Evolutionary conservation across 805 yeast species (phyloP), one percentile per base, ranked within the genome.

Genomic region (Yarrowia sp.): DNA sequence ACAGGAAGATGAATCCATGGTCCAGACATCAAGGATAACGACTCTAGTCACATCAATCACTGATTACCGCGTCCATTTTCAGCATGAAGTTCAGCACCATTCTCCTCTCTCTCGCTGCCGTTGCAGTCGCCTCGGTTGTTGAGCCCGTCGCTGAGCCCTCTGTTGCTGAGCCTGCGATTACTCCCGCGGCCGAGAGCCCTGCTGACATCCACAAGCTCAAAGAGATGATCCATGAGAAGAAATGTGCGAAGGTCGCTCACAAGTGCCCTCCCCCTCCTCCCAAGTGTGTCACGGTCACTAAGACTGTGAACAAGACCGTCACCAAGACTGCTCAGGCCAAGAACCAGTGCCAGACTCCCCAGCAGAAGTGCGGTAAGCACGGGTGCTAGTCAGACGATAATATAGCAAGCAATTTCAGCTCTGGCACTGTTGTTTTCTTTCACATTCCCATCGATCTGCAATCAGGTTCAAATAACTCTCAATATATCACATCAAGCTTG

Each of bases 241-340:
- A 44, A 35, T 44, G 51, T 8, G 51, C 35, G 35, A 44, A 44
- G 51, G 24, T 44, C 2, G 35, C 35, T 13, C 51, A 29, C 51
- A 47, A 31, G 55, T 47, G 55, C 24, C 55, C 55, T 21, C 55
- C 55, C 32, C 55, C 55, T n/a, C 7, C 38, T 6, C 55, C 38
- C 55, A 47, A 47, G 55, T 47, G 55, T 14, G 24, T 24, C 16
- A 18, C 22, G 4, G 55, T 47, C 12, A 29, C 35, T 38, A 47
- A 47, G 55, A 47, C 55, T 6, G 55, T 47, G n/a, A 19, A 31
- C 27, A 21, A 47, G 38, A 47, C 55, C 38, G 55, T 47, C 21
- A 47, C 55, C 38, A 47, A 31, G 55, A 47, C 55, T 14, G 38
- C 19, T 10, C 55, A 47, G 55, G 21, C 55, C 24, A 31, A 47